These are phyloP conservation scores for Xenoacremonium recifei DNA, from an alignment of 2,329 filamentous ascomycete genomes.

Conservation along the genomic window DNA sequence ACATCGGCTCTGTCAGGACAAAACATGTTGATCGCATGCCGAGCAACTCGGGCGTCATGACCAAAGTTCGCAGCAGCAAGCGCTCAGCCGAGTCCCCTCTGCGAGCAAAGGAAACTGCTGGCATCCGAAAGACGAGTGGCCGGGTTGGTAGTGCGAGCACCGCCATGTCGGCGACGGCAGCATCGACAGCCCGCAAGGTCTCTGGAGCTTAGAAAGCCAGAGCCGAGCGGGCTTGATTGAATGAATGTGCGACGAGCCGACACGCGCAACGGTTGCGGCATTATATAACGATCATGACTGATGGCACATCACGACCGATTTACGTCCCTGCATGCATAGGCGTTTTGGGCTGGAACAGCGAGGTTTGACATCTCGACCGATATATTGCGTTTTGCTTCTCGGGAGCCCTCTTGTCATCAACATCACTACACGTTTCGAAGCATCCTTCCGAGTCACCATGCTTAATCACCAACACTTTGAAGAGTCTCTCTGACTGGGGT, in stretches of 20 bases:
- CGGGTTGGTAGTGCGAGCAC: slow-evolving; percentile 58
- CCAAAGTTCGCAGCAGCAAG: slow-evolving; percentile 65
- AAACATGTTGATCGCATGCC: slow-evolving; percentile 57
- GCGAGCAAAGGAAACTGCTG: slow-evolving; percentile 50
- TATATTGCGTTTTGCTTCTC: slow-evolving; percentile 18
- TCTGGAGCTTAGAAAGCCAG: slow-evolving; percentile 40
- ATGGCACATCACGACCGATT: slow-evolving; percentile 37
- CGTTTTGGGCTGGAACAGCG: slow-evolving; percentile 33
- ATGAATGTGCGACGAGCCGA: slow-evolving; percentile 9
- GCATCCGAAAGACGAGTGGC: slow-evolving; percentile 65
- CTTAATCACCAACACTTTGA: slow-evolving; percentile 13
- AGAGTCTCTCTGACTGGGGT: neutral
- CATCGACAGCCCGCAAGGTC: slow-evolving; percentile 52
- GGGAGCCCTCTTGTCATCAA: slow-evolving; percentile 10
- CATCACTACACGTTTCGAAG: slow-evolving; percentile 12
- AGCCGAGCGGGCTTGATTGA: slow-evolving; percentile 17
- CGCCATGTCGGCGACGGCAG: slow-evolving; percentile 39
- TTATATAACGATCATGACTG: slow-evolving; percentile 43
- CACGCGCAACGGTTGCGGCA: slow-evolving; percentile 15
- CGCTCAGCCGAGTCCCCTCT: slow-evolving; percentile 50
- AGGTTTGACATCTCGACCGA: slow-evolving; percentile 20
- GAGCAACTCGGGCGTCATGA: slow-evolving; percentile 55
- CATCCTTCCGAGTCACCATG: too few species aligned
- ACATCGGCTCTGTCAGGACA: slow-evolving; percentile 59
- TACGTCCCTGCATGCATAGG: slow-evolving; percentile 44